Percentiles rank a stretch among this genome's conserved stretches.
These are phyloP conservation scores for Beauveria brongniartii DNA, from an alignment of 2,329 filamentous ascomycete species.

Conservation along the genomic window DNA sequence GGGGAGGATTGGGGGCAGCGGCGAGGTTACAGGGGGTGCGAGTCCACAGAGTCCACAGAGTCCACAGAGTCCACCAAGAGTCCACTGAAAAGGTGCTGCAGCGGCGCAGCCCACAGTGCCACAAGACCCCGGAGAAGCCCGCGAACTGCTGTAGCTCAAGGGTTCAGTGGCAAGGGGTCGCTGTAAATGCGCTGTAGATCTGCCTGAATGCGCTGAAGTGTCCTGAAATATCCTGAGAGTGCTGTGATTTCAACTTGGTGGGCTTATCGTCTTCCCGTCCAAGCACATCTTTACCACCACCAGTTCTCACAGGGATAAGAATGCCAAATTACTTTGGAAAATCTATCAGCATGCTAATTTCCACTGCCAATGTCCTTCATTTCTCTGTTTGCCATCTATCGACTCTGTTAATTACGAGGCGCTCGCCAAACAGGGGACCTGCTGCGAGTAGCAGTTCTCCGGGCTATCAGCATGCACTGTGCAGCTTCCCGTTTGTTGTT, in stretches of 20 bases:
- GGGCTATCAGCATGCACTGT: no score
- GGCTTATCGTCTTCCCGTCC: background rate
- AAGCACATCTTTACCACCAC: background rate
- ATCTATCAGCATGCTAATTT: slow-evolving; percentile 1
- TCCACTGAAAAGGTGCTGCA: background rate
- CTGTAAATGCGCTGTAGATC: no score
- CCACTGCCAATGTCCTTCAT: slow-evolving; percentile 9
- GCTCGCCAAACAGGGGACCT: background rate
- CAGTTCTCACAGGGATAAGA: background rate
- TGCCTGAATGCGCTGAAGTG: no score
- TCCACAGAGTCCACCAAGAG: background rate
- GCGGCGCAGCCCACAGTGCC: no score
- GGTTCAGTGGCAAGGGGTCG: no score
- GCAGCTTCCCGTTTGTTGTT: background rate
- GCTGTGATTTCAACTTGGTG: no score
- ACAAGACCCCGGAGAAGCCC: no score
- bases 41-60: background rate
- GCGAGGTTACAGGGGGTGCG: background rate
- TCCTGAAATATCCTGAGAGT: no score
- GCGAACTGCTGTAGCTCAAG: no score
- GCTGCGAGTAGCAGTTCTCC: background rate
- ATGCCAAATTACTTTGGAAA: background rate
- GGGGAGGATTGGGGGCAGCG: background rate
- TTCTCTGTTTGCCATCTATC: background rate
- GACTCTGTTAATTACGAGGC: background rate